Conservation (phyloP, 2,329 filamentous ascomycete species). For the Trichoderma lentiforme region DNA sequence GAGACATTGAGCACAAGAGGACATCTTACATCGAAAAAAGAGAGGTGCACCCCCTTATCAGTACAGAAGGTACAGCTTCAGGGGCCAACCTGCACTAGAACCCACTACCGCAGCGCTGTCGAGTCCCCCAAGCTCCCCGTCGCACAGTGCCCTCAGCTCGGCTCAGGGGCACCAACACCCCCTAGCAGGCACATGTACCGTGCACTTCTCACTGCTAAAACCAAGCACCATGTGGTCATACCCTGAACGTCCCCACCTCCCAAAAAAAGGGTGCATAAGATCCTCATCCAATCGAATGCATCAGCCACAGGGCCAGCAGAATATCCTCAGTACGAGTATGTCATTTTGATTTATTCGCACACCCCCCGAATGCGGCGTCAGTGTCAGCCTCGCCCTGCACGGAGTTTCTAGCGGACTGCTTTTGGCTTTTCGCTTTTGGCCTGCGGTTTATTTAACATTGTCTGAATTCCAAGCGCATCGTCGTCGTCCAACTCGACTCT, state of each 20-base stretch:
- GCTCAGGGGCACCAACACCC: background rate
- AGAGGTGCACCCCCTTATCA: background rate
- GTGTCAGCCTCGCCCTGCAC: constrained; percentile 16
- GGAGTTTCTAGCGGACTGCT: background rate
- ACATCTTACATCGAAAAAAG: background rate
- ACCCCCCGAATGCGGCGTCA: constrained; percentile 15
- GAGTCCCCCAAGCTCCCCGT: background rate
- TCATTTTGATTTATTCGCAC: background rate
- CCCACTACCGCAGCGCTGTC: background rate
- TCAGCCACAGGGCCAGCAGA: background rate
- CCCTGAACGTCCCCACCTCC: background rate
- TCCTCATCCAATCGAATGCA: background rate
- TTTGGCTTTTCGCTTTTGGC: background rate
- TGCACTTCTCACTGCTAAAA: background rate
- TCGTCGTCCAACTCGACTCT: background rate
- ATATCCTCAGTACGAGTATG: background rate
- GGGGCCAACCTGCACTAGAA: background rate
- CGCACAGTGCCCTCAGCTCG: background rate
- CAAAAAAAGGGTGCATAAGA: constrained; percentile 3
- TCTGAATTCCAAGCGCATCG: background rate
- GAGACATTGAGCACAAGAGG: no score
- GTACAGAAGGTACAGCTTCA: background rate
- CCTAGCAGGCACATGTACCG: background rate
- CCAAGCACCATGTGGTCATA: background rate
- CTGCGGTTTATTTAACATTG: background rate